Conservation (phyloP, 2,329 filamentous ascomycete genomes). For the Ceratocystis diversiconidia region DNA sequence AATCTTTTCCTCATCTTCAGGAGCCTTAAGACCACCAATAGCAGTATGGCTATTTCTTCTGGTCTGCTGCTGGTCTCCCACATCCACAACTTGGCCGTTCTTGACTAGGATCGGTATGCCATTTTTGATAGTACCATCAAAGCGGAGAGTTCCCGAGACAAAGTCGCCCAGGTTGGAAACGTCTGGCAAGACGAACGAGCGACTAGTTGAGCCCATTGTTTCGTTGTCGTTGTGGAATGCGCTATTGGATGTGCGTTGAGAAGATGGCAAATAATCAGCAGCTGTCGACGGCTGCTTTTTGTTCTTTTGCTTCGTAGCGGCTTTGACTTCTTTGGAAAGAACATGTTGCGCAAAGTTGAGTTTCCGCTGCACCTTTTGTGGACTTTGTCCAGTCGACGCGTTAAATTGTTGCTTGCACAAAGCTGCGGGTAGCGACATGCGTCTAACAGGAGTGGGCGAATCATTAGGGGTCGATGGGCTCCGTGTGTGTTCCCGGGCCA, state of each 20-base stretch:
- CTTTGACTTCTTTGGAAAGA: constrained; percentile 18
- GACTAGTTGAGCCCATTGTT: constrained; percentile 27
- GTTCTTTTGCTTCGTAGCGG: constrained; percentile 13
- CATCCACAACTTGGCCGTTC: constrained; percentile 37
- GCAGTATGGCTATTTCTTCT: constrained; percentile 30
- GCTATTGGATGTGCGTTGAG: constrained; percentile 18
- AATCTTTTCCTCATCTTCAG: constrained; percentile 42
- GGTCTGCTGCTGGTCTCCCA: constrained; percentile 25
- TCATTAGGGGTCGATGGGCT: constrained; percentile 22
- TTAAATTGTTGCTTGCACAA: constrained; percentile 12
- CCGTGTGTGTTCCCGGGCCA: constrained; percentile 27
- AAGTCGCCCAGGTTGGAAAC: constrained; percentile 43
- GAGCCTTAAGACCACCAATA: constrained; percentile 37
- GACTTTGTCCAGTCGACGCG: constrained; percentile 5
- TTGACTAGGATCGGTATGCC: constrained; percentile 43
- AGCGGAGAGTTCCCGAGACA: constrained; percentile 39
- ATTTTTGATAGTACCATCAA: constrained; percentile 37
- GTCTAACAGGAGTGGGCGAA: constrained; percentile 12
- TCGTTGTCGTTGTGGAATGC: constrained; percentile 17
- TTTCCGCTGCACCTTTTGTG: constrained; percentile 16
- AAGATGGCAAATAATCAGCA: not conserved
- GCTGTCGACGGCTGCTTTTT: constrained; percentile 7
- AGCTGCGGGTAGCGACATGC: constrained; percentile 17
- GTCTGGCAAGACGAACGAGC: constrained; percentile 41
- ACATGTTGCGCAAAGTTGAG: constrained; percentile 18